These are phyloP conservation scores for Trichoderma atrobrunneum DNA, from an alignment of 2,329 filamentous ascomycete genomes.

Conservation along the genomic window DNA sequence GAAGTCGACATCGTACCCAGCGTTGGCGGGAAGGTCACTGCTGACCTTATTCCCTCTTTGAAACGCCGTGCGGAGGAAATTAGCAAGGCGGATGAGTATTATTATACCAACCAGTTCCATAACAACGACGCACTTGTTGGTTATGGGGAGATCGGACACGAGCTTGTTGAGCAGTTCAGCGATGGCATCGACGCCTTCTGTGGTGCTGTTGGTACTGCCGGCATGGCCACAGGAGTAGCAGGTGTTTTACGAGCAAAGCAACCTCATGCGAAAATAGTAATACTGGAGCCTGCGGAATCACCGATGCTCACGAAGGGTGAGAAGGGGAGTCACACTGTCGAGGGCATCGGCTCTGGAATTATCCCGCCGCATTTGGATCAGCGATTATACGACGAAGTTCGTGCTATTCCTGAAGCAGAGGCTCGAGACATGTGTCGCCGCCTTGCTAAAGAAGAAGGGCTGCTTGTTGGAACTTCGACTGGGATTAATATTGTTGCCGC, in stretches of 20 bases:
- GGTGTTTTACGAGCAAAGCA: not conserved
- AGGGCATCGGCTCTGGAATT: not conserved
- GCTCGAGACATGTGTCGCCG: not conserved
- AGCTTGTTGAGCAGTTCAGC: conserved; percentile 15
- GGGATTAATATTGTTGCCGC: not conserved
- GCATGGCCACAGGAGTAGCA: conserved; percentile 20
- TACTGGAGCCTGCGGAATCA: not conserved
- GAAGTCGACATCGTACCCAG: conserved; percentile 17
- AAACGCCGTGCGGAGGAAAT: not conserved
- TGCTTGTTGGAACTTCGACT: not conserved
- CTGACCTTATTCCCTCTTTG: conserved; percentile 12
- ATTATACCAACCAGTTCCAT: conserved; percentile 18
- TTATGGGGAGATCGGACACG: conserved; percentile 16
- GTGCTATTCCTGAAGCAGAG: not conserved
- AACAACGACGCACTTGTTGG: conserved; percentile 20
- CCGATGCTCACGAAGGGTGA: not conserved
- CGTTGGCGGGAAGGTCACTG: conserved; percentile 14
- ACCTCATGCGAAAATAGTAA: not conserved
- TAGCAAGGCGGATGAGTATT: not conserved
- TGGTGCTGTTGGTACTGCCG: conserved; percentile 18
- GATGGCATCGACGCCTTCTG: conserved; percentile 20
- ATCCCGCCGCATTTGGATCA: not conserved
- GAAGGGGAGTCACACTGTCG: not conserved
- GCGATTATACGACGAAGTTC: not conserved
- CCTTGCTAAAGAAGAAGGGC: not conserved